phyloP scores from a whole-genome alignment of 1,284 basidiomycete species.

The Austroboletus rostrupii region DNA sequence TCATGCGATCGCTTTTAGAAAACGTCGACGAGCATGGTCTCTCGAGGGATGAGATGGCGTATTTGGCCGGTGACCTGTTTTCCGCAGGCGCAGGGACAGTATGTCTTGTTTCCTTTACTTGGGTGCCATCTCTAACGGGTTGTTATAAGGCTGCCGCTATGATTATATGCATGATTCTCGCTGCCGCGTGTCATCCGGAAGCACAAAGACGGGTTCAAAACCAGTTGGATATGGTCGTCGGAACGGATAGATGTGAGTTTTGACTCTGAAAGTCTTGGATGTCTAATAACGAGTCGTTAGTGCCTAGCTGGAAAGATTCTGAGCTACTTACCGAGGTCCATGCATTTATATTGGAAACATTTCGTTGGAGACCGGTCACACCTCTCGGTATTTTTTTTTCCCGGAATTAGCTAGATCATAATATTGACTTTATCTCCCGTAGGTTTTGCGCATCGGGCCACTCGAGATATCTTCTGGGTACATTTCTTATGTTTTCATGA shows the following conservation, averaged over 20 bases:
- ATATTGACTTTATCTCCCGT: not conserved
- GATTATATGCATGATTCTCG: conserved; percentile 57
- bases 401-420: no score
- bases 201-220: conserved; percentile 53
- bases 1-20: conserved; percentile 54
- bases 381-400: conserved; percentile 36
- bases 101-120: not conserved
- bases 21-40: conserved; percentile 44
- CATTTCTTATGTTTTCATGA: conserved; percentile 3
- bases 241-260: conserved; percentile 44
- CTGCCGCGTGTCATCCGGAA: conserved; percentile 58
- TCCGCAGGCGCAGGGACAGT: conserved; percentile 60
- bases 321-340: conserved; percentile 48
- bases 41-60: conserved; percentile 52
- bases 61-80: conserved; percentile 59
- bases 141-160: conserved; percentile 46
- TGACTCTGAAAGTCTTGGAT: not conserved
- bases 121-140: not conserved
- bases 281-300: conserved; percentile 22
- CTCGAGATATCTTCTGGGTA: conserved; percentile 59
- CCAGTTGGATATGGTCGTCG: conserved; percentile 59
- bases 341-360: conserved; percentile 58
- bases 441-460: conserved; percentile 57
- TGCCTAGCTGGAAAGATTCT: conserved; percentile 49
- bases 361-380: conserved; percentile 60